phyloP scores from a whole-genome alignment of 345 rosid genomes.

The Camelina laxa region DNA sequence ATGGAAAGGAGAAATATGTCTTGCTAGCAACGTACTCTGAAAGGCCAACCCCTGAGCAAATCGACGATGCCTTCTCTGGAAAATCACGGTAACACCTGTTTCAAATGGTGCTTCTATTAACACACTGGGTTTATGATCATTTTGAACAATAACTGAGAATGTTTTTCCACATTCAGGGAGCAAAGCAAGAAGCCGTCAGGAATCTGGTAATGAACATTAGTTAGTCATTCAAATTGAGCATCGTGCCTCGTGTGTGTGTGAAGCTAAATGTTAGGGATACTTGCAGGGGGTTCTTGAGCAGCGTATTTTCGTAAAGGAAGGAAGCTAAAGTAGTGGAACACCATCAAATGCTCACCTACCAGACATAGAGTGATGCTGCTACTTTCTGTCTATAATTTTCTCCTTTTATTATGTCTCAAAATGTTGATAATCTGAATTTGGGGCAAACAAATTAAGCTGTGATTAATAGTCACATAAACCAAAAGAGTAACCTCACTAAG shows the following conservation, averaged over 20 bases:
- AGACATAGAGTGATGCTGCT: neutral
- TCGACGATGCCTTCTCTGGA: conserved; percentile 78
- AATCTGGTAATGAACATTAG: conserved; percentile 57
- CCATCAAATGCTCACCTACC: neutral
- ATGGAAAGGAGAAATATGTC: conserved; percentile 66
- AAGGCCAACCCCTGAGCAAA: conserved; percentile 68
- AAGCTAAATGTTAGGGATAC: conserved; percentile 4
- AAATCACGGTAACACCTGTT: conserved; percentile 52
- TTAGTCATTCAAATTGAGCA: neutral
- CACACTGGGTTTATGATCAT: neutral
- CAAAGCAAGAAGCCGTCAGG: conserved; percentile 65
- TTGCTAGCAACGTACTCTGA: conserved; percentile 59
- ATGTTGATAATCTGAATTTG: neutral
- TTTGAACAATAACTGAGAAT: conserved; percentile 5
- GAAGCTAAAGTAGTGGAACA: conserved; percentile 10
- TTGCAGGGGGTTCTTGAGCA: conserved; percentile 67
- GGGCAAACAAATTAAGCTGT: neutral
- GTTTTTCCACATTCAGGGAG: conserved; percentile 45
- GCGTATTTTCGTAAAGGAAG: conserved; percentile 51
- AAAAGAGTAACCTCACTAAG: neutral
- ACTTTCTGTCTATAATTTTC: neutral
- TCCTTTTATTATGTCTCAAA: neutral
- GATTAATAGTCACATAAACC: neutral
- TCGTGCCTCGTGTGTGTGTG: neutral
- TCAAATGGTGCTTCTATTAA: neutral